Percentiles rank a stretch among this genome's conserved stretches.
These are phyloP conservation scores for Obba rivulosa DNA, from an alignment of 768 basidiomycete genomes.

Conservation along the genomic window DNA sequence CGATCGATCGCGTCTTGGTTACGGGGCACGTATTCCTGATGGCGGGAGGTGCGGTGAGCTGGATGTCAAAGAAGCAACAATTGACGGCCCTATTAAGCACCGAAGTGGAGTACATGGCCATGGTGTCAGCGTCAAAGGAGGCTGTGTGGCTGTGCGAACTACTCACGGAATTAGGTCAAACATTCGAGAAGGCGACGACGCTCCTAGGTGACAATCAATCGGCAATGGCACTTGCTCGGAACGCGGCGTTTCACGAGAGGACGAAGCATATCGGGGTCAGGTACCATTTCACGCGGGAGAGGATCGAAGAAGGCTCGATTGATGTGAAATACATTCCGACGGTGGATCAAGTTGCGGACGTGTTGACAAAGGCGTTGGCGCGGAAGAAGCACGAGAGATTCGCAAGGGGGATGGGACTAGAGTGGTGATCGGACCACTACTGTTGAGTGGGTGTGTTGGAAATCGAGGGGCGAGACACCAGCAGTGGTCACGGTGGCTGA, in stretches of 20 bases:
- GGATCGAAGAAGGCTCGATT: too few relatives aligned
- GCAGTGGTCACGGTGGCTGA: too few relatives aligned
- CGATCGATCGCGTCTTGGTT: slow-evolving; percentile 12
- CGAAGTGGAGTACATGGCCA: slow-evolving; percentile 32
- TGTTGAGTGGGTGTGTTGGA: too few relatives aligned
- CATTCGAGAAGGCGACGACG: too few relatives aligned
- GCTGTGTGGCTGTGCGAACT: slow-evolving; percentile 33
- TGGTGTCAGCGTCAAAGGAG: slow-evolving; percentile 28
- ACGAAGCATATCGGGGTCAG: slow-evolving; percentile 34
- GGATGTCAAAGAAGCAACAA: slow-evolving; percentile 36
- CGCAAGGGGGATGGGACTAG: neutral
- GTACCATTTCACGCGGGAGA: slow-evolving; percentile 25
- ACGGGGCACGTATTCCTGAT: slow-evolving; percentile 28
- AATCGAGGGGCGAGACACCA: too few relatives aligned
- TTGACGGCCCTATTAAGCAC: slow-evolving; percentile 30
- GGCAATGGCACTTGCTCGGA: slow-evolving; percentile 20
- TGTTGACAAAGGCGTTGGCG: neutral
- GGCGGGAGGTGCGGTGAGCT: slow-evolving; percentile 31
- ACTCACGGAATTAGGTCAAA: slow-evolving; percentile 1
- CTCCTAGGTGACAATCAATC: slow-evolving; percentile 9
- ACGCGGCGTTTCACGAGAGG: slow-evolving; percentile 23
- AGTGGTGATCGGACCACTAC: too few relatives aligned
- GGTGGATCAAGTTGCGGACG: neutral
- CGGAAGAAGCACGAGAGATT: neutral
- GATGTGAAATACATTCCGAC: too few relatives aligned